phyloP scores from a whole-genome alignment of 768 basidiomycete species.

The Kockovaella imperatae region DNA sequence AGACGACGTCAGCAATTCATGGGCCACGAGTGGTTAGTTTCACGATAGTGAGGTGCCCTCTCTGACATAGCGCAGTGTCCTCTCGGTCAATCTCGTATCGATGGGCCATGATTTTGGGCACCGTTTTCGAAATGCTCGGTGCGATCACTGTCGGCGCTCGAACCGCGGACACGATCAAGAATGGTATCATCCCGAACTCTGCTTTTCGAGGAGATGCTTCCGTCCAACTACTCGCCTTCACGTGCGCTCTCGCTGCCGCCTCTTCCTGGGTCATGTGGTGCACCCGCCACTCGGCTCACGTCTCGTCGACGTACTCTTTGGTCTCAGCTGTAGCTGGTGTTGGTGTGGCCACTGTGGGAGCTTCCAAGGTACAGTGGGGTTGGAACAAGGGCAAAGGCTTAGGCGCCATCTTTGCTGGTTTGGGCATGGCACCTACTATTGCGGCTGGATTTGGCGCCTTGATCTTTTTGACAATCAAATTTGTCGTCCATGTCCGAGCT shows the following conservation, averaged over 20 bases:
- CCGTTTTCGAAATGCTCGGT: slow-evolving; percentile 25
- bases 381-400: slow-evolving; percentile 48
- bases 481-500: slow-evolving; percentile 40
- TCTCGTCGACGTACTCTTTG: slow-evolving; percentile 49
- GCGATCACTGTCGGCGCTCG: slow-evolving; percentile 20
- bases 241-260: slow-evolving; percentile 44
- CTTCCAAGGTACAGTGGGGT: slow-evolving; percentile 46
- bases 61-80: no score
- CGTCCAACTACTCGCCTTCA: slow-evolving; percentile 47
- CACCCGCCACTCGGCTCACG: slow-evolving; percentile 45
- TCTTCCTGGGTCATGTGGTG: slow-evolving; percentile 45
- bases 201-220: slow-evolving; percentile 46
- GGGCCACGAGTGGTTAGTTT: no score
- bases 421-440: slow-evolving; percentile 42
- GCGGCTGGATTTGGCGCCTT: slow-evolving; percentile 43
- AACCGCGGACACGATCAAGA: slow-evolving; percentile 47
- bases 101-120: slow-evolving; percentile 28
- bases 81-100: slow-evolving; percentile 27
- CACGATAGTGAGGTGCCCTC: no score
- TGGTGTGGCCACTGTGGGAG: slow-evolving; percentile 46
- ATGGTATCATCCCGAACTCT: slow-evolving; percentile 46
- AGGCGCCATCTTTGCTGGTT: slow-evolving; percentile 45
- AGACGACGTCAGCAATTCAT: slow-evolving; percentile 28
- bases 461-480: slow-evolving; percentile 44
- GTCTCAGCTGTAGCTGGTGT: slow-evolving; percentile 48